A percentile compares a stretch with the other conserved stretches of the same genome.
phyloP scores from a whole-genome alignment of 1,284 basidiomycete genomes.

The Tranzscheliella williamsii region DNA sequence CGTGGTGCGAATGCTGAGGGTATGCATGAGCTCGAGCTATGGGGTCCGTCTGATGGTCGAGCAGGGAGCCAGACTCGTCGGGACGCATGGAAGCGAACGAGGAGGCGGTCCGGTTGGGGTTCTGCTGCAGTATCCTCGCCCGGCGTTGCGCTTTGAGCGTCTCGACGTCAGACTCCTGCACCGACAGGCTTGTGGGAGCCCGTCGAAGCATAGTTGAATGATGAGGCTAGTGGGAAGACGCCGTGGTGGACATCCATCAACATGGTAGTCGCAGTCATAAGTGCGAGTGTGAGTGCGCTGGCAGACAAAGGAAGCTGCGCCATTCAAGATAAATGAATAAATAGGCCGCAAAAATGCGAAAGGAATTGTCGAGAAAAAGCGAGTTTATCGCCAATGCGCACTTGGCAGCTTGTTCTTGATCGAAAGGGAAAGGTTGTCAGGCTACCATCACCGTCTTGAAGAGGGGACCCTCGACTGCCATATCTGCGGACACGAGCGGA shows the following conservation, averaged over 20 bases:
- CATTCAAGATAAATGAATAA: no score
- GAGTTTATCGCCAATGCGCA: no score
- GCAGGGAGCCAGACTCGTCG: slow-evolving; percentile 22
- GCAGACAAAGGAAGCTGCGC: no score
- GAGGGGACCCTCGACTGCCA: no score
- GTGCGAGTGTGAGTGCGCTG: no score
- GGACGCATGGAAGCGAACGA: slow-evolving; percentile 29
- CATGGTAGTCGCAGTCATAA: neutral
- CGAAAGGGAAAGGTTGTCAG: no score
- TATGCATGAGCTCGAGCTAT: slow-evolving; percentile 10
- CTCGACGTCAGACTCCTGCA: slow-evolving; percentile 38
- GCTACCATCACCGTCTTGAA: no score
- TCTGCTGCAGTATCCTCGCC: slow-evolving; percentile 36
- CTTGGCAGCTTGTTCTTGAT: no score
- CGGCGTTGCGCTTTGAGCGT: slow-evolving; percentile 35
- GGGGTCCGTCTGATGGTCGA: slow-evolving; percentile 19
- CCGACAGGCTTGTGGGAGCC: slow-evolving; percentile 22
- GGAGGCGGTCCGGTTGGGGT: slow-evolving; percentile 23
- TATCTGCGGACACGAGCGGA: no score
- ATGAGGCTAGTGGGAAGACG: neutral
- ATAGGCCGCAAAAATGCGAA: no score
- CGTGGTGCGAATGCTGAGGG: slow-evolving; percentile 3
- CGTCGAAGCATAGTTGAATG: slow-evolving; percentile 19
- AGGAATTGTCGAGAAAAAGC: no score
- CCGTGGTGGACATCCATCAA: neutral